These are phyloP conservation scores for Extremus antarcticus DNA, from an alignment of 495 filamentous ascomycete species.

Conservation along the genomic window DNA sequence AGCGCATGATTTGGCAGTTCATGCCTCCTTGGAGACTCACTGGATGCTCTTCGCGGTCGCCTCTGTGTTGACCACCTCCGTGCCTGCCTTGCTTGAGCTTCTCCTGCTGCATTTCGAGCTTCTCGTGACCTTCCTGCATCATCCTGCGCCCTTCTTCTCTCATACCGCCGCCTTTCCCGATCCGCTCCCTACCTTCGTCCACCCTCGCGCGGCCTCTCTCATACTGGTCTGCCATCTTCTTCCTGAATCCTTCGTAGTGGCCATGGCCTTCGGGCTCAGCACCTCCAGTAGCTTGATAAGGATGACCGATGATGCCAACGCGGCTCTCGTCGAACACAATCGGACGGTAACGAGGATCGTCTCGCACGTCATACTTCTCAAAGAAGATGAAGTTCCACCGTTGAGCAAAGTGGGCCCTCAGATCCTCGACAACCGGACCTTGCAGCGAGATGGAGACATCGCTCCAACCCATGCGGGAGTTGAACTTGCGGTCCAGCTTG, in stretches of 20 bases:
- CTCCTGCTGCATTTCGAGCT: neutral
- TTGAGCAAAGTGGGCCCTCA: slow-evolving; percentile 70
- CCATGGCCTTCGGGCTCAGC: slow-evolving; percentile 23
- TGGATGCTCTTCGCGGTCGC: slow-evolving; percentile 9
- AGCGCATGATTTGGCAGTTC: slow-evolving; percentile 57
- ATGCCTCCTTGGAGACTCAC: slow-evolving; percentile 36
- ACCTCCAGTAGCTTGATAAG: slow-evolving; percentile 12
- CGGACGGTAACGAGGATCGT: slow-evolving; percentile 47
- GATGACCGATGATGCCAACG: slow-evolving; percentile 14
- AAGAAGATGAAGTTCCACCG: slow-evolving; percentile 91
- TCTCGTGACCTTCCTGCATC: neutral
- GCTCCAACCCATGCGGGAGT: slow-evolving; percentile 87
- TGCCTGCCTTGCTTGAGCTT: neutral
- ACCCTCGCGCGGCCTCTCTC: slow-evolving; percentile 8
- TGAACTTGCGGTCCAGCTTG: slow-evolving; percentile 68
- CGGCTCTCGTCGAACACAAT: slow-evolving; percentile 9
- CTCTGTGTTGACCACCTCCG: slow-evolving; percentile 9
- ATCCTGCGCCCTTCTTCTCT: neutral
- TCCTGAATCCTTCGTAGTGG: slow-evolving; percentile 31
- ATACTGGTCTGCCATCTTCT: slow-evolving; percentile 16
- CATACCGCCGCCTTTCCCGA: slow-evolving; percentile 1
- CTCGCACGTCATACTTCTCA: slow-evolving; percentile 63
- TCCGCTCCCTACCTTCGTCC: slow-evolving; percentile 15
- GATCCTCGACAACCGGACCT: slow-evolving; percentile 70
- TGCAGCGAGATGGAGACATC: slow-evolving; percentile 73